Evolutionary conservation across 2,329 filamentous ascomycete genomes (phyloP).

Genomic region (Didymella segeticola): DNA sequence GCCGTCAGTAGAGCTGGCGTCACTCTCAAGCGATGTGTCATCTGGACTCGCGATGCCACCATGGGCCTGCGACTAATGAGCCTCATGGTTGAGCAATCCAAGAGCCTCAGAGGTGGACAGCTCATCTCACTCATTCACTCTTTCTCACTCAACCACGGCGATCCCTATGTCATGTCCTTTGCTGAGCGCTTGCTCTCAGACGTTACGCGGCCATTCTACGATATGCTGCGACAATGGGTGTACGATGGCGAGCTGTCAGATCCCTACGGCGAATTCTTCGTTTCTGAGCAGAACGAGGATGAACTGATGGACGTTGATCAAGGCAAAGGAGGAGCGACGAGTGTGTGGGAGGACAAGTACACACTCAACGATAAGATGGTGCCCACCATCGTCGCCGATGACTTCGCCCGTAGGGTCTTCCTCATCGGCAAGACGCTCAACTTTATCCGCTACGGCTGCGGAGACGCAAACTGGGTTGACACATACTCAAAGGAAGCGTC

Average conservation of each 20-base stretch:
- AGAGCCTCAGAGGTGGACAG: constrained; percentile 83
- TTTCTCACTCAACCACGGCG: constrained; percentile 91
- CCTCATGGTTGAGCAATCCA: constrained; percentile 89
- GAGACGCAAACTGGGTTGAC: constrained; percentile 93
- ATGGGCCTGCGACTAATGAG: constrained; percentile 95
- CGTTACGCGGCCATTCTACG: constrained; percentile 93
- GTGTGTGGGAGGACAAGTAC: constrained; percentile 98
- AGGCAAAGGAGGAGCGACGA: constrained; percentile 69
- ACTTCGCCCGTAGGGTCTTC: constrained; percentile 96
- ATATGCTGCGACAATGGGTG: constrained; percentile 95
- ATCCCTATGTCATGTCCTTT: constrained; percentile 92
- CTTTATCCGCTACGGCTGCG: constrained; percentile 95
- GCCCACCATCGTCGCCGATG: constrained; percentile 88
- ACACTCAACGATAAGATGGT: constrained; percentile 84
- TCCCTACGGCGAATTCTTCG: constrained; percentile 94
- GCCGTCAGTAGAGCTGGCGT: constrained; percentile 86
- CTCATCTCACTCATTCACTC: constrained; percentile 92
- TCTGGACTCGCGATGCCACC: constrained; percentile 97
- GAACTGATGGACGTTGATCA: constrained; percentile 51
- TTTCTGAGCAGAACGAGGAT: constrained; percentile 76
- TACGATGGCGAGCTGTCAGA: constrained; percentile 98
- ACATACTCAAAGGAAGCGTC: constrained; percentile 92
- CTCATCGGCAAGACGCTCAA: constrained; percentile 97
- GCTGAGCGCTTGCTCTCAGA: constrained; percentile 86
- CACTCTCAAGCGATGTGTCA: constrained; percentile 91